A percentile compares a stretch with the other conserved stretches of the same genome.
phyloP scores from a whole-genome alignment of 2,329 filamentous ascomycete species.

The Xylaria sp. region DNA sequence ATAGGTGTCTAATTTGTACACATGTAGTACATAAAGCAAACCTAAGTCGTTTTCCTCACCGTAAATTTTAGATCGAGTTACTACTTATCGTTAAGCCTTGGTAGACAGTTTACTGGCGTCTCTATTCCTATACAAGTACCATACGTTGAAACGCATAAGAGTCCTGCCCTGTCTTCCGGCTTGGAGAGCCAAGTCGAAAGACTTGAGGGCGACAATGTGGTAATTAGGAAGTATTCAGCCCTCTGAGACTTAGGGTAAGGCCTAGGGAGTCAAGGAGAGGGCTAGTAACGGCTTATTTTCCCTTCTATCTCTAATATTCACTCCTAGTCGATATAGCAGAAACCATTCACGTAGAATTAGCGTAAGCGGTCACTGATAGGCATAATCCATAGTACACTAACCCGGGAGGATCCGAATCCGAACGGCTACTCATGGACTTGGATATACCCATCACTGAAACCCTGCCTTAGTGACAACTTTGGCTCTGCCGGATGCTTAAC shows the following conservation, averaged over 20 bases:
- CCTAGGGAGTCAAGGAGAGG: neutral
- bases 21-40: neutral
- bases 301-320: slow-evolving; percentile 1
- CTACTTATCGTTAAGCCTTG: neutral
- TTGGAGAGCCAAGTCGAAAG: neutral
- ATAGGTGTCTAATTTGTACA: neutral
- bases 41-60: neutral
- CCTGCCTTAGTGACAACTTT: neutral
- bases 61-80: neutral
- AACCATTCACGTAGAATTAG: too few relatives aligned
- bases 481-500: neutral
- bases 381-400: neutral
- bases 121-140: neutral
- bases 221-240: neutral
- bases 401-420: neutral
- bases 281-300: neutral
- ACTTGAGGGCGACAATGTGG: neutral
- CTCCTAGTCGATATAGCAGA: too few relatives aligned
- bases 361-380: neutral
- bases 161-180: too few relatives aligned
- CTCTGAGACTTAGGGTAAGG: neutral
- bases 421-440: neutral
- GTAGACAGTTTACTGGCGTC: neutral
- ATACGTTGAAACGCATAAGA: neutral
- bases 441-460: neutral